phyloP scores from a whole-genome alignment of 805 yeast species.

The Zygosaccharomyces siamensis region DNA sequence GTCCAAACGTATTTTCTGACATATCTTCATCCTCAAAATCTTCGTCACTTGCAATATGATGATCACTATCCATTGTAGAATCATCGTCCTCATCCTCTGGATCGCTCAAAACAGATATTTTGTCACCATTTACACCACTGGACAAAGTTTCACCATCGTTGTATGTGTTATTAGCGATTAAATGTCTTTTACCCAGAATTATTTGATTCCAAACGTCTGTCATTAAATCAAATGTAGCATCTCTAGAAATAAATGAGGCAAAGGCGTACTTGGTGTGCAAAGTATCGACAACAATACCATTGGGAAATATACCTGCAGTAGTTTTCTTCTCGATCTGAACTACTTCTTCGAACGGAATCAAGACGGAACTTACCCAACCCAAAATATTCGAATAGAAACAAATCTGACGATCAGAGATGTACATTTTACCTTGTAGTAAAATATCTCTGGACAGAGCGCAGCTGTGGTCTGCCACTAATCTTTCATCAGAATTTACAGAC shows the following conservation, averaged over 20 bases:
- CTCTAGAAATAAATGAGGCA: conserved; percentile 63
- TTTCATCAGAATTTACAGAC: conserved; percentile 44
- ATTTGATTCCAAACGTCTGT: conserved; percentile 57
- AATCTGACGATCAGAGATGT: conserved; percentile 49
- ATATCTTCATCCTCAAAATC: conserved; percentile 23
- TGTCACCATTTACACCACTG: conserved; percentile 11
- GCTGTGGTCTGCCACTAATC: conserved; percentile 54
- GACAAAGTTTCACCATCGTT: conserved; percentile 9
- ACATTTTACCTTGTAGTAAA: conserved; percentile 61
- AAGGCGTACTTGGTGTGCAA: conserved; percentile 57
- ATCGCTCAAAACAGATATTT: conserved; percentile 10
- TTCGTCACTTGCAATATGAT: conserved; percentile 36
- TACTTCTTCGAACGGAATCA: conserved; percentile 56
- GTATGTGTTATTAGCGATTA: conserved; percentile 5
- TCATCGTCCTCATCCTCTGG: conserved; percentile 25
- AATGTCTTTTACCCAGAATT: conserved; percentile 21
- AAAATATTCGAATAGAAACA: conserved; percentile 64
- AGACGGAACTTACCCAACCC: conserved; percentile 59
- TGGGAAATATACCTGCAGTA: conserved; percentile 65
- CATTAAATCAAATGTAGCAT: conserved; percentile 46
- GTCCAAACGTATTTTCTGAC: conserved; percentile 30
- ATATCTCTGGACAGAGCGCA: conserved; percentile 67
- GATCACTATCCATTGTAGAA: conserved; percentile 19
- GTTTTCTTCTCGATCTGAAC: conserved; percentile 59
- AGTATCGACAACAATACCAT: conserved; percentile 60